Percentiles rank a stretch among this genome's conserved stretches.
Evolutionary conservation across 2,329 filamentous ascomycete genomes (phyloP).

Genomic region (Pseudogymnoascus sp.): DNA sequence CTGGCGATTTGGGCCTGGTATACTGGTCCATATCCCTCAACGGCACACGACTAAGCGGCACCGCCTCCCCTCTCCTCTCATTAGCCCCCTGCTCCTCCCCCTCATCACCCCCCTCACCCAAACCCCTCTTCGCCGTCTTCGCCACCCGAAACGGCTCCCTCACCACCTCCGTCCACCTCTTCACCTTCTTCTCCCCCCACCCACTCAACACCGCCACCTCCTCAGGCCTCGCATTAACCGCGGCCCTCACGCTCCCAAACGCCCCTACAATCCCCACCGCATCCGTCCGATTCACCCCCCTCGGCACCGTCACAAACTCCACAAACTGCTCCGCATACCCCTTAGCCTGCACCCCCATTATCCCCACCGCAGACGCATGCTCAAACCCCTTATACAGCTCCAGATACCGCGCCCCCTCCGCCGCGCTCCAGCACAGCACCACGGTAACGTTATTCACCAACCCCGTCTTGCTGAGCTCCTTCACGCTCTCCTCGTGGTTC

Average conservation of each 20-base stretch:
- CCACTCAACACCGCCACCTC: constrained; percentile 77
- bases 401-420: constrained; percentile 86
- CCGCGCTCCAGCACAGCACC: constrained; percentile 87
- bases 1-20: not conserved
- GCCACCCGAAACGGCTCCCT: constrained; percentile 76
- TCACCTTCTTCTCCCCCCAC: constrained; percentile 94
- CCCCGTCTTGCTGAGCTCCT: constrained; percentile 86
- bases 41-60: constrained; percentile 24
- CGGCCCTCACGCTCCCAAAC: constrained; percentile 81
- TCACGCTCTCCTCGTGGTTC: constrained; percentile 83
- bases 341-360: constrained; percentile 75
- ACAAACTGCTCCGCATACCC: constrained; percentile 80
- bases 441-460: constrained; percentile 88
- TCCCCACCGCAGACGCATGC: constrained; percentile 69
- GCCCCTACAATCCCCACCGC: constrained; percentile 82
- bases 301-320: constrained; percentile 85
- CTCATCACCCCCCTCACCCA: constrained; percentile 19
- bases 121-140: constrained; percentile 53
- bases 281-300: constrained; percentile 90
- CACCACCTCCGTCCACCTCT: constrained; percentile 72
- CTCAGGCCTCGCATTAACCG: constrained; percentile 80
- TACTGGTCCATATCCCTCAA: constrained; percentile 19
- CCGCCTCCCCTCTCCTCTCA: constrained; percentile 16
- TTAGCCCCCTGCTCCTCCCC: constrained; percentile 31
- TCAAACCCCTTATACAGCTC: constrained; percentile 95